A percentile compares a stretch with the other conserved stretches of the same genome.
These are phyloP conservation scores for Edaphochlamys debaryana DNA, from an alignment of 139 green algal genomes.

Conservation along the genomic window DNA sequence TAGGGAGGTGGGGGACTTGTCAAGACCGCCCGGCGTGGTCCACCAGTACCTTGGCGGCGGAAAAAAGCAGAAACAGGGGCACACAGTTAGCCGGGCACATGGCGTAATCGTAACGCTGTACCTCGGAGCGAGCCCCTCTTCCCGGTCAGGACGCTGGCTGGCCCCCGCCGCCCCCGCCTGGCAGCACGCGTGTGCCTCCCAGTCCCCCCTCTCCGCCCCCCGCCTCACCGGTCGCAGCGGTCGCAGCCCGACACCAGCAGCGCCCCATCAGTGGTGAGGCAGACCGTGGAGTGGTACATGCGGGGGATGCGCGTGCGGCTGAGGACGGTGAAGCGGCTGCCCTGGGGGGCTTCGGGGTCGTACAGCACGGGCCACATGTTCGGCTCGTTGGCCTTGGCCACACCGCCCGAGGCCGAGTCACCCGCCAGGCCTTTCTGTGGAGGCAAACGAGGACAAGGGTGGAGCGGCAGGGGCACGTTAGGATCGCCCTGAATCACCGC, in stretches of 20 bases:
- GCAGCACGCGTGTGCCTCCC: too few relatives aligned
- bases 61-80: not conserved
- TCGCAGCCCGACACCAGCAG: constrained; percentile 51
- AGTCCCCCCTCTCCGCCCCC: not conserved
- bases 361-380: constrained; percentile 44
- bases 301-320: constrained; percentile 17
- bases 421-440: constrained; percentile 37
- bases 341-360: constrained; percentile 2
- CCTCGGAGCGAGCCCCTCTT: too few relatives aligned
- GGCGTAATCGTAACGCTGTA: too few relatives aligned
- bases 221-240: constrained; percentile 27
- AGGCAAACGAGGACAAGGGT: not conserved
- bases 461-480: too few relatives aligned
- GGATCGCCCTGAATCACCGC: too few relatives aligned
- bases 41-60: not conserved
- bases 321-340: constrained; percentile 3
- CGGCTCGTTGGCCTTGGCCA: constrained; percentile 26
- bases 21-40: not conserved
- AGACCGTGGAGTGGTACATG: constrained; percentile 36
- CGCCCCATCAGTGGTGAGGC: constrained; percentile 45
- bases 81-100: too few relatives aligned
- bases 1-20: not conserved
- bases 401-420: constrained; percentile 31
- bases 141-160: too few relatives aligned
- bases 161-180: too few relatives aligned